These are phyloP conservation scores for Fraxinus floribunda DNA, from an alignment of 305 asterid species.

Conservation along the genomic window DNA sequence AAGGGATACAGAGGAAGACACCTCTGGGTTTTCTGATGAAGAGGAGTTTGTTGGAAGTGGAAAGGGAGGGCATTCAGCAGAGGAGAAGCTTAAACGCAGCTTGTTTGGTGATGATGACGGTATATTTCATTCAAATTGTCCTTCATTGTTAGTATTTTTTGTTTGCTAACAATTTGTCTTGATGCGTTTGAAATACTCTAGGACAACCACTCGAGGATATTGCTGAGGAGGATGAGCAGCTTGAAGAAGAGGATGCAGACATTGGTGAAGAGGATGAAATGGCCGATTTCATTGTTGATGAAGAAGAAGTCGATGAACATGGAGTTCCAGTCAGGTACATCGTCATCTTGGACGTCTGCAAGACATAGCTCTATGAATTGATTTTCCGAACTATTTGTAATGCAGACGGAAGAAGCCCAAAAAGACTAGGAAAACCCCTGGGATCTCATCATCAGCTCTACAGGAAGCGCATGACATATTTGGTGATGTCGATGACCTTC, in stretches of 20 bases:
- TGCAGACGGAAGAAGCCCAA: constrained; percentile 82
- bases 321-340: constrained; percentile 81
- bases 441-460: constrained; percentile 84
- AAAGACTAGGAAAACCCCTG: constrained; percentile 84
- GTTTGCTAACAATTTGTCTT: constrained; percentile 11
- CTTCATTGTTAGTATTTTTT: constrained; percentile 16
- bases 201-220: constrained; percentile 94
- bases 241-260: constrained; percentile 79
- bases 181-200: constrained; percentile 27
- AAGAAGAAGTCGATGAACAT: constrained; percentile 85
- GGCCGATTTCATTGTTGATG: constrained; percentile 95
- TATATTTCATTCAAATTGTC: constrained; percentile 31
- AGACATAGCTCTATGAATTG: constrained; percentile 1
- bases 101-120: constrained; percentile 94
- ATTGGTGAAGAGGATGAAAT: constrained; percentile 89
- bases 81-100: constrained; percentile 80
- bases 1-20: constrained; percentile 72
- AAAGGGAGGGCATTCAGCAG: constrained; percentile 69
- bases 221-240: constrained; percentile 80
- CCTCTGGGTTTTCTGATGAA: constrained; percentile 82
- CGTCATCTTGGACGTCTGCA: not conserved
- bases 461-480: constrained; percentile 94
- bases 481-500: constrained; percentile 91
- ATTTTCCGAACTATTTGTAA: constrained; percentile 20
- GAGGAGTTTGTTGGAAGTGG: constrained; percentile 82